Base-by-base conservation (phyloP, 1,284 basidiomycete species). In the Dichomitus squalens region DNA sequence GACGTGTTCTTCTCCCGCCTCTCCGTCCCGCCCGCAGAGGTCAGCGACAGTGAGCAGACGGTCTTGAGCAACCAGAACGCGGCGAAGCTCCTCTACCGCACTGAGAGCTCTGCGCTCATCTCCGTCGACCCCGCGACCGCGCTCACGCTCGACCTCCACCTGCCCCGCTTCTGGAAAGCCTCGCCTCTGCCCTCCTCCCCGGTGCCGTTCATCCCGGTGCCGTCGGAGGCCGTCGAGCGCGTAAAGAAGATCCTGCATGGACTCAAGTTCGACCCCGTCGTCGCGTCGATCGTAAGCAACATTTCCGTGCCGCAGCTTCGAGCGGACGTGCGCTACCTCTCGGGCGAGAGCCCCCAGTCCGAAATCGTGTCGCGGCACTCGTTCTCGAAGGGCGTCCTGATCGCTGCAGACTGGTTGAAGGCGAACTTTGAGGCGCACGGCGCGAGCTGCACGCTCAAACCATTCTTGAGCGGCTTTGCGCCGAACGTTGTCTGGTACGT, bases 401-500 rank as follows among this genome's bases (percentile, higher is more conserved):
- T 79, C 16, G 93, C 93, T 18, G 91, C 91, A 0, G 69, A 78
- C 12, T 96, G 91, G 91, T 79, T 95, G 60, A 87, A 86, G 73
- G 74, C 75, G 35, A 77, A 78, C 56, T 85, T 94, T 43, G 89
- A 93, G 72, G 74, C 75, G 4, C 84, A 86, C 0, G 93, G 93
- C 3, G 91, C 90, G 0, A 73, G 71, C 4, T 96, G 93, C 73
- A 76, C 82, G 61, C 77, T 92, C 34, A 79, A 79, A 63, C 67
- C 74, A 0, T 95, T 92, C 79, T 72, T 88, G 20, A 16, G 53
- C 6, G 92, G 90, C 12, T 94, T 93, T 68, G 80, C 90, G 7
- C 93, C 93, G 9, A 93, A 95, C 68, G 85, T 96, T 40, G 79
- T 95, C 58, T 95, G 93, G 88, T 88, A 65, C 35, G 75, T 64